Evolutionary conservation across 371 early-diverging fungal genomes (phyloP), one percentile per base, ranked within the genome.

Genomic region (Umbelopsis sp.): DNA sequence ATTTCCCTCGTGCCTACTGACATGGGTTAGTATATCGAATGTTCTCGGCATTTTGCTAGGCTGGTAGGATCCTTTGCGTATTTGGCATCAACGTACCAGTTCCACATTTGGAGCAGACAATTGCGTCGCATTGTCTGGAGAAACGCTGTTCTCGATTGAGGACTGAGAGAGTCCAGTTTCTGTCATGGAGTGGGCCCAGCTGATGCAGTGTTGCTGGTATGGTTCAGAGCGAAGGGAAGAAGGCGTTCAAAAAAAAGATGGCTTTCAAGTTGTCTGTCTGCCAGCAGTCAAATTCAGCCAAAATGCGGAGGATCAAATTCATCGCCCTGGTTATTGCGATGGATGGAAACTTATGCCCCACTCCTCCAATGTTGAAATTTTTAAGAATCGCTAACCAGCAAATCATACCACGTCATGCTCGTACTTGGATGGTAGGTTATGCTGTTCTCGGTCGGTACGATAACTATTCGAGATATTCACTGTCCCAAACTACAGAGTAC

Each of bases 401-500:
- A 57, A 38, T 20, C 41, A 25, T 45, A 29, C 48, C 65, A 41
- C 25, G 41, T 20, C 41, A 38, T 18, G 24, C 22, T 50, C 73
- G 76, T 35, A 76, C 64, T 22, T 76, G 76, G 76, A 76, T 76
- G 76, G 76, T 76, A 72, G 41, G 8, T 38, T 14, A 22, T 10
- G 50, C 4, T 63, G n/a, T n/a, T 14, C 14, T 53, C 18, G 32
- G 22, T 11, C 22, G 44, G n/a, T 48, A 29, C 48, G 6, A n/a
- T 10, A 10, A 32, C 50, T 51, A 18, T 50, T 24, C 16, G 29
- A 29, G 35, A 63, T 10, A 35, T 18, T 46, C 11, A 11, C 12
- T 20, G 24, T 4, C 38, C 35, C 65, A 4, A 50, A 20, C 37
- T 46, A 44, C 67, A 86, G 86, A 86, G 79, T 67, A 78, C 77